Percentiles rank a stretch among this genome's conserved stretches.
These are phyloP conservation scores for Hypoxylon cercidicola DNA, from an alignment of 495 filamentous ascomycete genomes.

Conservation along the genomic window DNA sequence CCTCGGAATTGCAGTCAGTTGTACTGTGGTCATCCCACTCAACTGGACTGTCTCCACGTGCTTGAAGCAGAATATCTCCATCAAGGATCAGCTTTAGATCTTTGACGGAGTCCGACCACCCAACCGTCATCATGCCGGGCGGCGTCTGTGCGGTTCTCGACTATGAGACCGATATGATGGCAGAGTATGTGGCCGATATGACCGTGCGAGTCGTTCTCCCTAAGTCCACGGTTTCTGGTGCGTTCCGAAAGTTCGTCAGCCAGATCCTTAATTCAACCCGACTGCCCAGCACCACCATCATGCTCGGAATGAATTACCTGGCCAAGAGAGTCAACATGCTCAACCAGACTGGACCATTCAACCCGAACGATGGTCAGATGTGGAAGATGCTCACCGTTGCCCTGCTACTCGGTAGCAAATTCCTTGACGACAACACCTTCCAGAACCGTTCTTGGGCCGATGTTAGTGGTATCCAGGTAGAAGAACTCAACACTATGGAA, in stretches of 20 bases:
- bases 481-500: slow-evolving; percentile 90
- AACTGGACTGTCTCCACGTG: slow-evolving; percentile 51
- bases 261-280: slow-evolving; percentile 94
- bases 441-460: slow-evolving; percentile 99
- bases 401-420: slow-evolving; percentile 94
- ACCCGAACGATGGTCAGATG: slow-evolving; percentile 74
- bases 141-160: slow-evolving; percentile 96
- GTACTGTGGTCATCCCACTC: slow-evolving; percentile 37
- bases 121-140: slow-evolving; percentile 66
- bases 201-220: slow-evolving; percentile 82
- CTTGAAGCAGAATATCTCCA: slow-evolving; percentile 53
- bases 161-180: slow-evolving; percentile 99
- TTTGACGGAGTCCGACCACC: slow-evolving; percentile 41
- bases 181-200: slow-evolving; percentile 96
- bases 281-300: slow-evolving; percentile 93
- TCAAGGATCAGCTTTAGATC: slow-evolving; percentile 37
- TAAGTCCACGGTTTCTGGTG: slow-evolving; percentile 70
- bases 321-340: slow-evolving; percentile 82
- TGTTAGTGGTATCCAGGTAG: slow-evolving; percentile 90
- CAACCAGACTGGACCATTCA: slow-evolving; percentile 65
- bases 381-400: slow-evolving; percentile 92
- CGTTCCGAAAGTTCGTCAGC: slow-evolving; percentile 94
- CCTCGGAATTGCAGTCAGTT: slow-evolving; percentile 47
- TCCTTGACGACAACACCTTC: slow-evolving; percentile 98
- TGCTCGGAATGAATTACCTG: slow-evolving; percentile 91